Evolutionary conservation across 2,329 filamentous ascomycete species (phyloP), one percentile per base, ranked within the genome.

Genomic region (Chaetothyriales sp.): DNA sequence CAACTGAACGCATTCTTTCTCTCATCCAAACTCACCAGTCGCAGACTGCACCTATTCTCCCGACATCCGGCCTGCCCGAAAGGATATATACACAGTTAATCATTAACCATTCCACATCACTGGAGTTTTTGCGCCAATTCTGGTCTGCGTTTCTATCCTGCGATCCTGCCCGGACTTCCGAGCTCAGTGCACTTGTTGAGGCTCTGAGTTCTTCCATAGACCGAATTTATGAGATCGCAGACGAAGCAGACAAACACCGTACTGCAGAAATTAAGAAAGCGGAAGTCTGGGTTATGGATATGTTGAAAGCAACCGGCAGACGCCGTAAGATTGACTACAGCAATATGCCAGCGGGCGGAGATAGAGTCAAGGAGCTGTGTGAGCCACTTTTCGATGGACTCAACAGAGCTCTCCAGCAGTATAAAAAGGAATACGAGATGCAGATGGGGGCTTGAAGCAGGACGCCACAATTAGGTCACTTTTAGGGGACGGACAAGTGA

Each of bases 61-160:
- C 63, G 28, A 69, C 69, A 1, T 70, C 66, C 28, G 75, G 73
- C 3, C 65, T 78, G 15, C 71, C 75, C 1, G 57, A 67, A 7
- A 60, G 65, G 2, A 69, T 80, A 1, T 80, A 79, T 57, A 80
- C 84, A 57, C 76, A 76, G 18, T 63, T 85, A n/a, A 74, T 72
- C 10, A 73, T 84, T 50, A 95, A 90, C 0, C 88, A 96, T 64
- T 89, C 89, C 49, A 98, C 92, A 0, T 93, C 87, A 0, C 83
- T 86, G 39, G 92, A 98, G 63, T 98, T 96, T 62, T 72, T 98
- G n/a, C 86, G 90, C 60, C 93, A 96, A 65, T 98, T 98, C 70
- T 98, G 90, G 90, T 77, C 79, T 32, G 81, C 89, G 0, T 98
- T 94, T 62, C 75, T 94, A 22, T 95, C 89, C 0, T 90, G 89